A percentile compares a stretch with the other conserved stretches of the same genome.
These are phyloP conservation scores for Pelargonium australe DNA, from an alignment of 441 rosid genomes.

Conservation along the genomic window DNA sequence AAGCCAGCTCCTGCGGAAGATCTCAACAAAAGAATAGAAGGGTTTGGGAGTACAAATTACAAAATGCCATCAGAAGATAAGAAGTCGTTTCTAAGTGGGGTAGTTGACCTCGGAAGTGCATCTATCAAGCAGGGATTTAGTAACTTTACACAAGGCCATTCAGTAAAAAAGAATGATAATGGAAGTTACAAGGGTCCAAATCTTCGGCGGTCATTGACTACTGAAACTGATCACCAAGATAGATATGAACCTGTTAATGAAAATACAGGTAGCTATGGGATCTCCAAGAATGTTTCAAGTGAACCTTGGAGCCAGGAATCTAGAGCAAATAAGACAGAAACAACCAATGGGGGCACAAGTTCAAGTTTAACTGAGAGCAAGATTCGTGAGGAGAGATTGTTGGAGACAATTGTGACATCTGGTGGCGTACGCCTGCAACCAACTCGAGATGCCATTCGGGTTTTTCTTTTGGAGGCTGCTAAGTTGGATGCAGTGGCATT, in stretches of 20 bases:
- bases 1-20: constrained; percentile 55
- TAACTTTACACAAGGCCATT: constrained; percentile 69
- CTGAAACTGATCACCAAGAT: constrained; percentile 54
- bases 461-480: constrained; percentile 73
- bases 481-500: constrained; percentile 70
- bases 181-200: constrained; percentile 83
- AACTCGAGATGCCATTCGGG: constrained; percentile 84
- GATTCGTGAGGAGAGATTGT: constrained; percentile 77
- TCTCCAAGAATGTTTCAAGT: constrained; percentile 35
- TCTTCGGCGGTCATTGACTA: constrained; percentile 83
- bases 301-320: constrained; percentile 62
- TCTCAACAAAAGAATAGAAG: constrained; percentile 70
- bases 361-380: constrained; percentile 49
- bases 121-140: constrained; percentile 88
- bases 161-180: constrained; percentile 58
- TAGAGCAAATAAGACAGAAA: constrained; percentile 32
- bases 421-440: constrained; percentile 97
- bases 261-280: constrained; percentile 38
- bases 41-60: constrained; percentile 83
- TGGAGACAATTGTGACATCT: constrained; percentile 86
- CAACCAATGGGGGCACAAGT: constrained; percentile 42
- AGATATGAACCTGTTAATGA: constrained; percentile 68
- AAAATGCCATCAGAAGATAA: constrained; percentile 69
- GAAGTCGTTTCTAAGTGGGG: constrained; percentile 91
- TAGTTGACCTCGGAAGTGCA: constrained; percentile 88